phyloP scores from a whole-genome alignment of 2,329 filamentous ascomycete genomes.

The Alternaria sp. region DNA sequence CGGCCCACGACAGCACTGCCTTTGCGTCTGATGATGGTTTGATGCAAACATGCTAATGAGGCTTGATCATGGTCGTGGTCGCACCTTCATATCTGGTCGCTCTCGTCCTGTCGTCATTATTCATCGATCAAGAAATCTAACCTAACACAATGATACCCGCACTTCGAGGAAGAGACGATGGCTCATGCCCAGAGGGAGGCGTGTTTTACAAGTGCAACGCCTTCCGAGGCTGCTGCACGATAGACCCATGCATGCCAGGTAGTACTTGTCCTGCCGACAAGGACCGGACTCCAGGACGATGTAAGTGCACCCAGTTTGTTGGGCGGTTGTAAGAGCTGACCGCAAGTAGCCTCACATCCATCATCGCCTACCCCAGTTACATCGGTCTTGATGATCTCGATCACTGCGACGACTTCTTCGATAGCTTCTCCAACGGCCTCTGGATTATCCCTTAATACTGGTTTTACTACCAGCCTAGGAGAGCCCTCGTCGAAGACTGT shows the following conservation, averaged over 20 bases:
- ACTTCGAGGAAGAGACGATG: slow-evolving; percentile 6
- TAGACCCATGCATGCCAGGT: slow-evolving; percentile 28
- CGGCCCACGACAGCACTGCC: slow-evolving; percentile 4
- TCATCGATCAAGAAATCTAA: background rate
- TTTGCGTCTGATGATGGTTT: background rate
- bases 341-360: background rate
- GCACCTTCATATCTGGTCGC: background rate
- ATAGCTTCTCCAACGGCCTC: background rate
- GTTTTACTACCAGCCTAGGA: background rate
- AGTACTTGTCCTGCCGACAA: slow-evolving; percentile 28
- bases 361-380: too few relatives aligned
- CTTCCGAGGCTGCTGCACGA: slow-evolving; percentile 35
- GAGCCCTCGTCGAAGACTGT: slow-evolving; percentile 1
- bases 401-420: background rate
- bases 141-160: slow-evolving; percentile 17
- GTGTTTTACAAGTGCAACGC: slow-evolving; percentile 29
- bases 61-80: background rate
- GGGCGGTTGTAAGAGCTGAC: background rate
- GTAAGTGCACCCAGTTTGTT: slow-evolving; percentile 17
- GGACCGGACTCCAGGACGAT: slow-evolving; percentile 21
- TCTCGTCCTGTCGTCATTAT: background rate
- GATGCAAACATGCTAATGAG: slow-evolving; percentile 4
- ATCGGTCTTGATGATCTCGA: background rate
- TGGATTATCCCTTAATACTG: background rate
- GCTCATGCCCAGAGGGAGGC: slow-evolving; percentile 24